phyloP scores from a whole-genome alignment of 371 early-diverging fungal species.

The Funneliformis caledonium region DNA sequence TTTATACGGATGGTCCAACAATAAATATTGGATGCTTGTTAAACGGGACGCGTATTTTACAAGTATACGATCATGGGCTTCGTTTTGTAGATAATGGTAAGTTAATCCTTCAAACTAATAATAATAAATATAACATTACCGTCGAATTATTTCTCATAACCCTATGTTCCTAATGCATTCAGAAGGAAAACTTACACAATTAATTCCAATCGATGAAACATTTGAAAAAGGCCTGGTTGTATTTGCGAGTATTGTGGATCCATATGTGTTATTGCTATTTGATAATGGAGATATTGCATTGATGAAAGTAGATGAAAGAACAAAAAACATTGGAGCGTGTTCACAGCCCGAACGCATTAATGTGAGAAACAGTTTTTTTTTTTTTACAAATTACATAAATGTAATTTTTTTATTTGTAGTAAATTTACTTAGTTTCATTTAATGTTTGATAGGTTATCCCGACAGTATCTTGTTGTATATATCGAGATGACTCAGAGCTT shows the following conservation, averaged over 20 bases:
- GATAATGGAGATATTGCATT: conserved; percentile 67
- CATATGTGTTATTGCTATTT: conserved; percentile 76
- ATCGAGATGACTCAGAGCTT: conserved; percentile 60
- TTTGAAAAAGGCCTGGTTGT: conserved; percentile 57
- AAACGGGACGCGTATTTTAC: conserved; percentile 71
- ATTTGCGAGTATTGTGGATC: conserved; percentile 79
- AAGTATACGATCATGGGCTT: conserved; percentile 79
- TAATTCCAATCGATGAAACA: conserved; percentile 64
- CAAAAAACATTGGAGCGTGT: conserved; percentile 52
- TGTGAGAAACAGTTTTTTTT: conserved; percentile 44
- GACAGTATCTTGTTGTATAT: conserved; percentile 60
- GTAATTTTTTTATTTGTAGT: background rate
- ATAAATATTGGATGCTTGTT: conserved; percentile 71
- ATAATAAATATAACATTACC: background rate
- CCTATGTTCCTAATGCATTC: conserved; percentile 3
- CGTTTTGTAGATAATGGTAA: conserved; percentile 67
- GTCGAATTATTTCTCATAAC: background rate
- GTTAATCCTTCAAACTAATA: background rate
- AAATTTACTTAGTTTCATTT: background rate
- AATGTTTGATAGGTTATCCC: conserved; percentile 45
- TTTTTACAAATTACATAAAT: background rate
- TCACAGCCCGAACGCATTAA: conserved; percentile 52
- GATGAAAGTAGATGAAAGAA: conserved; percentile 60
- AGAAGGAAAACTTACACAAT: conserved; percentile 66
- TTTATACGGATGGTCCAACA: conserved; percentile 79